Conservation (phyloP, 2,329 filamentous ascomycete species). For the Fusarium multiceps region DNA sequence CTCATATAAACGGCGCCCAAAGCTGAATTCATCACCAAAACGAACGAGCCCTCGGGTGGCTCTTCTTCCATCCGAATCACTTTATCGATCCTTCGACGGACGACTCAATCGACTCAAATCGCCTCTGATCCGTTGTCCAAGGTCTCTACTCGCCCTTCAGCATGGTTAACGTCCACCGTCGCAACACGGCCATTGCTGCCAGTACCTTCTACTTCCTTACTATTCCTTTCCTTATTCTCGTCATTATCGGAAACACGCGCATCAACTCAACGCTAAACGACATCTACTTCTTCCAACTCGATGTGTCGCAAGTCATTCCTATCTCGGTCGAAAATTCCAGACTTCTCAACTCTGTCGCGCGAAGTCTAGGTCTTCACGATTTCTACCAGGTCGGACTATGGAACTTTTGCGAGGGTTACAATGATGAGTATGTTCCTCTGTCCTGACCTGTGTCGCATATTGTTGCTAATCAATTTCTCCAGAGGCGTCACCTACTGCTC, state of each 20-base stretch:
- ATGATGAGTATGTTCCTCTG: conserved; percentile 61
- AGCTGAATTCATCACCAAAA: conserved; percentile 24
- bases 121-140: neutral
- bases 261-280: conserved; percentile 70
- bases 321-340: conserved; percentile 75
- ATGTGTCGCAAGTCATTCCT: conserved; percentile 85
- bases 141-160: neutral
- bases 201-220: conserved; percentile 78
- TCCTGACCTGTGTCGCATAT: neutral
- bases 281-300: conserved; percentile 87
- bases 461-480: conserved; percentile 52
- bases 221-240: conserved; percentile 82
- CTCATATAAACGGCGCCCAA: neutral
- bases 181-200: conserved; percentile 72
- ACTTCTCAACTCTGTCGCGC: conserved; percentile 88
- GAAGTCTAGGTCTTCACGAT: conserved; percentile 87
- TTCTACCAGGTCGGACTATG: conserved; percentile 95
- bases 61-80: conserved; percentile 2
- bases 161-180: conserved; percentile 53
- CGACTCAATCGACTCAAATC: neutral
- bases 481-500: conserved; percentile 83
- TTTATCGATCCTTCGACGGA: neutral
- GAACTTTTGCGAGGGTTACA: conserved; percentile 91
- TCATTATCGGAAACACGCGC: conserved; percentile 79
- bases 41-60: conserved; percentile 17